Percentiles rank a stretch among this genome's conserved stretches.
These are phyloP conservation scores for Gnomoniopsis smithogilvyi DNA, from an alignment of 2,329 filamentous ascomycete genomes.

Conservation along the genomic window DNA sequence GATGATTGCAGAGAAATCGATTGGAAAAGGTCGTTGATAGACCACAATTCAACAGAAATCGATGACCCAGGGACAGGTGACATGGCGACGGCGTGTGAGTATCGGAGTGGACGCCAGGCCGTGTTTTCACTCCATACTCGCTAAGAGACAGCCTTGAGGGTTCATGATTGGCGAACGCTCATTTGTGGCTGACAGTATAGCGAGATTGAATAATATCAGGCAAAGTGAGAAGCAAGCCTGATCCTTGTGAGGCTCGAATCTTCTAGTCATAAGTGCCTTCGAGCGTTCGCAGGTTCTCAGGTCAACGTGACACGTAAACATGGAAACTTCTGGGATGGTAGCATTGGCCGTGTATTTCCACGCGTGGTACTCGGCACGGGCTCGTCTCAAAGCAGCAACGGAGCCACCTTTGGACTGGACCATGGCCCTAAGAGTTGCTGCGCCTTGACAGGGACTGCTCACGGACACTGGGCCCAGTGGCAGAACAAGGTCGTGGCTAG, in stretches of 20 bases:
- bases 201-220: conserved; percentile 6
- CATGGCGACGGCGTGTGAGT: neutral
- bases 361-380: neutral
- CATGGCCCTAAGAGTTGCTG: neutral
- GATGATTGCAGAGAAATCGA: too few species aligned
- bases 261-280: conserved; percentile 5
- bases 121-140: conserved; percentile 10
- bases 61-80: neutral
- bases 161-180: conserved; percentile 7
- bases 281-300: conserved; percentile 13
- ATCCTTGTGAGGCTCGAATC: conserved; percentile 8
- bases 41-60: too few species aligned
- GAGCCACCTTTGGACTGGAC: neutral
- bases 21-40: too few species aligned
- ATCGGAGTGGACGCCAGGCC: neutral
- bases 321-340: neutral
- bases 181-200: conserved; percentile 12
- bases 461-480: neutral
- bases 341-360: conserved; percentile 1
- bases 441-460: neutral
- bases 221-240: conserved; percentile 1
- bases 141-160: conserved; percentile 11
- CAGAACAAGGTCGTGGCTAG: neutral
- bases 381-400: neutral
- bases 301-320: conserved; percentile 10